phyloP scores from a whole-genome alignment of 73 alveolate species.

The Stentor roeselii region DNA sequence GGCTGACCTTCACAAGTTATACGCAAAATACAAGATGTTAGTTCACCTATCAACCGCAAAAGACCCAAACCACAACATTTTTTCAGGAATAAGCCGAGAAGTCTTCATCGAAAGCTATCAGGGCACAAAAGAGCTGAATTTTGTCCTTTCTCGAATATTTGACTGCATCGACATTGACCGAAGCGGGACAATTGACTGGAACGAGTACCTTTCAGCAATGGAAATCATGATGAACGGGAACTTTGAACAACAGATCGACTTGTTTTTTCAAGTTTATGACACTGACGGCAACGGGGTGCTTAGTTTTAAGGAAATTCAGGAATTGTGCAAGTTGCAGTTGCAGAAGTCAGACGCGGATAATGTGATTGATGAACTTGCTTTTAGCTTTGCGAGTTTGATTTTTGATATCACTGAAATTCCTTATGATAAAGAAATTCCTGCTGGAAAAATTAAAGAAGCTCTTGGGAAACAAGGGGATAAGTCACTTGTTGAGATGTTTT shows the following conservation, averaged over 20 bases:
- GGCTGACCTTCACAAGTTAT: not conserved
- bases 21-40: constrained; percentile 12
- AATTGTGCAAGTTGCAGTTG: not conserved
- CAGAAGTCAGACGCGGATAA: not conserved
- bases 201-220: not conserved
- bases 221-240: not conserved
- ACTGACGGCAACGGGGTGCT: not conserved
- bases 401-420: not conserved
- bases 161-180: not conserved
- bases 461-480: not conserved
- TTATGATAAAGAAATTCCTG: not conserved
- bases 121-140: not conserved
- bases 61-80: not conserved
- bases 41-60: not conserved
- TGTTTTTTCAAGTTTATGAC: not conserved
- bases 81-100: not conserved
- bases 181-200: not conserved
- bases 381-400: not conserved
- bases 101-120: not conserved
- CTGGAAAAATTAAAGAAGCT: not conserved
- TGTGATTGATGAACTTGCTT: not conserved
- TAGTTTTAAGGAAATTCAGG: not conserved
- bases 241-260: constrained; percentile 8
- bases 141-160: not conserved
- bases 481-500: constrained; percentile 7